These are phyloP conservation scores for Arthrobotrys entomopaga DNA, from an alignment of 2,329 filamentous ascomycete species.

Conservation along the genomic window DNA sequence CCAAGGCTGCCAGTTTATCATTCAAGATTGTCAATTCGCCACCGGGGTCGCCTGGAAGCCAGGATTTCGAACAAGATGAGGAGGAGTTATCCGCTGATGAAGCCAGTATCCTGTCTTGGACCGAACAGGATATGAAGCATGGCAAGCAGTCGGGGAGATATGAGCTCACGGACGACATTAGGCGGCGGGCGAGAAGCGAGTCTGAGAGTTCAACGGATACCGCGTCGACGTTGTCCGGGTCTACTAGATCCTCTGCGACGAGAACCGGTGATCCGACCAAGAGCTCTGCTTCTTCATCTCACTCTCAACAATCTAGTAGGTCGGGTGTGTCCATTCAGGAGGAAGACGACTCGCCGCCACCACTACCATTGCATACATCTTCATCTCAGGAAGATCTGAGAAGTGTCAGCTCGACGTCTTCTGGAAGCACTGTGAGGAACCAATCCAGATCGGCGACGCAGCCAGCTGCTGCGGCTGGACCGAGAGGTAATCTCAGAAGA, in stretches of 20 bases:
- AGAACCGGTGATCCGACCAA: slow-evolving; percentile 24
- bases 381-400: slow-evolving; percentile 42
- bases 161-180: slow-evolving; percentile 19
- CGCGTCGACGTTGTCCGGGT: slow-evolving; percentile 25
- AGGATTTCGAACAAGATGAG: slow-evolving; percentile 18
- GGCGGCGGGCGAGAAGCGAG: slow-evolving; percentile 38
- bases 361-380: slow-evolving; percentile 57
- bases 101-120: slow-evolving; percentile 47
- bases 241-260: slow-evolving; percentile 37
- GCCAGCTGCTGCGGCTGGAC: slow-evolving; percentile 68
- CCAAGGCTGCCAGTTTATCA: slow-evolving; percentile 40
- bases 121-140: slow-evolving; percentile 39
- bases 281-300: slow-evolving; percentile 38
- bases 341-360: slow-evolving; percentile 56
- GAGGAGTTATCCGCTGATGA: slow-evolving; percentile 43
- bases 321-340: slow-evolving; percentile 22
- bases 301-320: slow-evolving; percentile 25
- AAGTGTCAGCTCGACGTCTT: slow-evolving; percentile 43
- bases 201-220: slow-evolving; percentile 50
- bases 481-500: slow-evolving; percentile 60
- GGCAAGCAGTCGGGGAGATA: slow-evolving; percentile 36
- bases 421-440: slow-evolving; percentile 51
- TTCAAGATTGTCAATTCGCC: slow-evolving; percentile 45
- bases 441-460: slow-evolving; percentile 66
- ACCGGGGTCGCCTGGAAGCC: slow-evolving; percentile 24